Conservation (phyloP, 164 flowering plant species). For the Piper betle region DNA sequence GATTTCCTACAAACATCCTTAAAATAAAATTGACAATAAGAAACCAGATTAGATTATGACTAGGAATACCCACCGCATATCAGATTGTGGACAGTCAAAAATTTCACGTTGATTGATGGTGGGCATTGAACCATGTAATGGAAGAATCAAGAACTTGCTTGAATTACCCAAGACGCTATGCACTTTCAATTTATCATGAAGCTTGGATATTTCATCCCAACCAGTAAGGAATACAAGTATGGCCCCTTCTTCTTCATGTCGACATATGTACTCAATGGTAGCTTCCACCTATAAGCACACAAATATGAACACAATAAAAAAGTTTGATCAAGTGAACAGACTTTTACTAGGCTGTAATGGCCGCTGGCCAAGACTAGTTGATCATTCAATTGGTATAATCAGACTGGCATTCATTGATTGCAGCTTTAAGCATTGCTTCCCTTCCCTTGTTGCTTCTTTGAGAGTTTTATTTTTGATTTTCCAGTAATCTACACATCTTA, state of each 20-base stretch:
- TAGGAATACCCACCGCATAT: slow-evolving; percentile 37
- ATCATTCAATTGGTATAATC: no score
- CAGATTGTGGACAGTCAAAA: slow-evolving; percentile 75
- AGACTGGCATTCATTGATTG: no score
- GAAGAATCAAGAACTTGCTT: slow-evolving; percentile 62
- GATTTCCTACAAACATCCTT: no score
- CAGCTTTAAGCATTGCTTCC: no score
- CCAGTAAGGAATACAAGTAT: slow-evolving; percentile 94
- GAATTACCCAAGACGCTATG: slow-evolving; percentile 57
- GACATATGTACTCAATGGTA: slow-evolving; percentile 73
- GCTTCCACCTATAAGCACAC: slow-evolving; percentile 55
- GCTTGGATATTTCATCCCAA: slow-evolving; percentile 96
- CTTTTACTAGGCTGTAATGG: background rate
- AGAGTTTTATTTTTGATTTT: no score
- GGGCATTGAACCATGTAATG: slow-evolving; percentile 94
- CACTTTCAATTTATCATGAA: slow-evolving; percentile 54
- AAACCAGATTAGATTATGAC: background rate
- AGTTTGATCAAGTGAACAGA: background rate
- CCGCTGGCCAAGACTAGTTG: no score
- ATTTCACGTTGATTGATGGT: slow-evolving; percentile 87
- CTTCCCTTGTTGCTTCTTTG: no score
- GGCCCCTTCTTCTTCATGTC: slow-evolving; percentile 72
- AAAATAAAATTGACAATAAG: background rate
- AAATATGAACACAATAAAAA: background rate
- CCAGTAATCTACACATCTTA: no score